Evolutionary conservation across 495 filamentous ascomycete species (phyloP), one percentile per base, ranked within the genome.

Genomic region (Neurospora sp.): DNA sequence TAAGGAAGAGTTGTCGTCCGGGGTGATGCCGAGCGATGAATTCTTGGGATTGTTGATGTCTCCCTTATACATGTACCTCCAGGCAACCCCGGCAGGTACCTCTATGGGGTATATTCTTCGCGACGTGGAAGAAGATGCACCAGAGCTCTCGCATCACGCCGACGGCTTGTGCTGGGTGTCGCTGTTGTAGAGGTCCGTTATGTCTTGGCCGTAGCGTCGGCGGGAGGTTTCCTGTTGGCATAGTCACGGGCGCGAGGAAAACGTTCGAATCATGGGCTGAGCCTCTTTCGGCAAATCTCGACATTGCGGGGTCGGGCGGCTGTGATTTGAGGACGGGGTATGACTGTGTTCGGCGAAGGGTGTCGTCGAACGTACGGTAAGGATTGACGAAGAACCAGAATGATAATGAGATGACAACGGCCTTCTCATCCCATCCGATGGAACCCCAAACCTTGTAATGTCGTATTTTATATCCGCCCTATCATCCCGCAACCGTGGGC

Each of bases 401-500:
- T 80, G 78, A 74, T 85, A 85, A 14, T 83, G 74, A 16, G 84
- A 83, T 18, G 84, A 83, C 35, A 83, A 70, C 31, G 86, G 86
- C 73, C 86, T 78, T 73, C 85, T 83, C 75, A 86, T 83, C 69
- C 79, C 75, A 38, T 87, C 85, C 66, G 76, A 74, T 48, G 78
- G 81, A 74, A 78, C 82, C 70, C 81, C 82, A 76, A 83, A 87
- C 77, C 84, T 83, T 35, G 82, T 74, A 18, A 81, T 77, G 70
- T 90, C 87, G 73, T 86, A 89, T 74, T 87, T 86, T 37, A 83
- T 77, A 75, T 89, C 84, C 54, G 54, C 27, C 75, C 85, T 82
- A 71, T 98, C 96, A 77, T 97, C 94, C 79, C 95, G 92, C 78
- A 99, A 85, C 70, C 96, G 91, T 76, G 96, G 96, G 72, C 96